Evolutionary conservation across 257 asterid genomes (phyloP).

Genomic region (Echites panduratus): DNA sequence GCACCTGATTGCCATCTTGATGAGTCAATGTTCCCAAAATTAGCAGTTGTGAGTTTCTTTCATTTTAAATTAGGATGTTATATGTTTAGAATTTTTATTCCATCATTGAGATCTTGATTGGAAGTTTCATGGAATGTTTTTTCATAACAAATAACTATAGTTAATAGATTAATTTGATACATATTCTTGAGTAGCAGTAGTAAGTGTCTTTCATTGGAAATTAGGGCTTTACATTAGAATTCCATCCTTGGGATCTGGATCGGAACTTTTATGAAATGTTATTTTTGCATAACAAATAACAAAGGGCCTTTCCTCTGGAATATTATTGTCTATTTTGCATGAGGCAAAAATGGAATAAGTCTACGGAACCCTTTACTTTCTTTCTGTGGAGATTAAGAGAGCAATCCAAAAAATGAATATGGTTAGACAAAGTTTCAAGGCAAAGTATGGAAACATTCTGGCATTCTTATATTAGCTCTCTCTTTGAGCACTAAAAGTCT

Average conservation of each 20-base stretch:
- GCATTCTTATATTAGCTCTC: conserved; percentile 21
- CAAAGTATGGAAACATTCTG: conserved; percentile 35
- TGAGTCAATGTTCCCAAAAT: too few species aligned
- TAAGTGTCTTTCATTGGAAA: neutral
- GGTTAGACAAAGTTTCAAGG: conserved; percentile 18
- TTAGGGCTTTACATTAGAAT: neutral
- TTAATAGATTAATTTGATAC: too few species aligned
- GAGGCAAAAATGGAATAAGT: conserved; percentile 24
- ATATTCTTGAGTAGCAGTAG: too few species aligned
- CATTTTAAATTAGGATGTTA: too few species aligned
- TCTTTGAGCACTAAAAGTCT: conserved; percentile 18
- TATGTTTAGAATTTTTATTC: too few species aligned
- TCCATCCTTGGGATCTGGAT: neutral
- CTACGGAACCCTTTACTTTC: conserved; percentile 32
- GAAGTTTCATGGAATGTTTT: too few species aligned
- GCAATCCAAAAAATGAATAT: conserved; percentile 11
- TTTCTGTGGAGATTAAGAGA: conserved; percentile 25
- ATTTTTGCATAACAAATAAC: neutral
- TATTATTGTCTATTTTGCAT: conserved; percentile 36
- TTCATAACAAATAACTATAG: too few species aligned
- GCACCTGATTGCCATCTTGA: too few species aligned
- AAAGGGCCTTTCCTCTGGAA: conserved; percentile 1
- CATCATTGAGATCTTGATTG: too few species aligned
- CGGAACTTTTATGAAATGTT: neutral
- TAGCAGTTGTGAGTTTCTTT: too few species aligned